Percentiles rank a stretch among this genome's conserved stretches.
phyloP scores from a whole-genome alignment of 148 eudicot species.

The Talinum fruticosum region DNA sequence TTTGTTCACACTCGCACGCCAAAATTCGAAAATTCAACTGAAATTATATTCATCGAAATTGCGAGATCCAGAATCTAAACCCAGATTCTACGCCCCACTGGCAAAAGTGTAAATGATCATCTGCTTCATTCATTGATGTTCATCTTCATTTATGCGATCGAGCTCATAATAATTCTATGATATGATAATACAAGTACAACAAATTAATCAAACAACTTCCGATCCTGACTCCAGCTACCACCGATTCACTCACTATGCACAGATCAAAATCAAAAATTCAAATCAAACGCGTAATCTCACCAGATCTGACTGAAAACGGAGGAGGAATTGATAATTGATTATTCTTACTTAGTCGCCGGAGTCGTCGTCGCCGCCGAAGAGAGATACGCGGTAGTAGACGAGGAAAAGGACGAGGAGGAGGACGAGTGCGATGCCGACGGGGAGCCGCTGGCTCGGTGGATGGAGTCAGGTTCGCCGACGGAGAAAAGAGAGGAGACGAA shows the following conservation, averaged over 20 bases:
- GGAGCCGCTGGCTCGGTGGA: conserved; percentile 79
- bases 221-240: neutral
- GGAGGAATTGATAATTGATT: no score
- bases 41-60: neutral
- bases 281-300: neutral
- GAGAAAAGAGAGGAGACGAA: conserved; percentile 48
- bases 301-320: neutral
- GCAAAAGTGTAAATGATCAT: neutral
- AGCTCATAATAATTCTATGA: neutral
- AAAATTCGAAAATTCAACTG: neutral
- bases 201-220: neutral
- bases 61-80: neutral
- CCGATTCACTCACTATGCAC: neutral
- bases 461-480: conserved; percentile 64
- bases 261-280: neutral
- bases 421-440: conserved; percentile 69
- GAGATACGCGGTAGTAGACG: conserved; percentile 57
- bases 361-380: conserved; percentile 88
- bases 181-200: neutral
- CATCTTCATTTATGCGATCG: neutral
- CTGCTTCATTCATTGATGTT: neutral
- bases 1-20: neutral
- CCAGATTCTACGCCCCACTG: neutral
- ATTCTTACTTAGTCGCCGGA: conserved; percentile 37
- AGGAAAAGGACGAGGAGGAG: conserved; percentile 54